Conservation (phyloP, 2,329 filamentous ascomycete species). For the Cercospora nicotianae region DNA sequence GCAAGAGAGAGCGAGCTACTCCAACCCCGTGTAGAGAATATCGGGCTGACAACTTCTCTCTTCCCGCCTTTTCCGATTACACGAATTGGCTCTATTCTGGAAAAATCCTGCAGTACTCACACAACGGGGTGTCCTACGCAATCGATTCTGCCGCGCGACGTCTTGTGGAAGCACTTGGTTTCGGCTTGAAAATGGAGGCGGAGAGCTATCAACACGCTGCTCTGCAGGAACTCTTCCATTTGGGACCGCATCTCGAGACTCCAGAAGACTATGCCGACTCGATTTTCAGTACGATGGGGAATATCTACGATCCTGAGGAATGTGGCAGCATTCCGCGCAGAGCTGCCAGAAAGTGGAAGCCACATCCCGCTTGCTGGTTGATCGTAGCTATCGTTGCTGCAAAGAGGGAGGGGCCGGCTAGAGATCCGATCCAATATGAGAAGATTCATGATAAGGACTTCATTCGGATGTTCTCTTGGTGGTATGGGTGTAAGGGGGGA, state of each 20-base stretch:
- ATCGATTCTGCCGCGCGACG: background rate
- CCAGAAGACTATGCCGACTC: background rate
- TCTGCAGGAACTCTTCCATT: background rate
- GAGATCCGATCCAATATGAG: background rate
- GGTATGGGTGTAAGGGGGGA: background rate
- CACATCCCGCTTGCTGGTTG: background rate
- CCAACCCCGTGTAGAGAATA: background rate
- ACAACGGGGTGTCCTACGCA: background rate
- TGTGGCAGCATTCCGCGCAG: background rate
- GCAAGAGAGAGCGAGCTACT: background rate
- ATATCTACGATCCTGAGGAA: background rate
- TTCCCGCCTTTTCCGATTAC: background rate
- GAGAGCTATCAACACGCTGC: slow-evolving; percentile 2
- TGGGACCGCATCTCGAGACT: background rate
- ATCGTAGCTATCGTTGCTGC: background rate
- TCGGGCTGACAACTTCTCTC: background rate
- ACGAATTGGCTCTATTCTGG: slow-evolving; percentile 1
- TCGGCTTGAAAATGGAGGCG: background rate
- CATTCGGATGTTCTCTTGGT: background rate
- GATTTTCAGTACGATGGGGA: background rate
- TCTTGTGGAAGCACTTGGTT: background rate
- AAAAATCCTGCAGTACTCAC: background rate
- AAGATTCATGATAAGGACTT: background rate
- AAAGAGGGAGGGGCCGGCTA: background rate
- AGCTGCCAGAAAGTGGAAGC: background rate